Percentiles rank a stretch among this genome's conserved stretches.
Evolutionary conservation across 108 stramenopile genomes (phyloP).

Genomic region (Parietichytrium sp.): DNA sequence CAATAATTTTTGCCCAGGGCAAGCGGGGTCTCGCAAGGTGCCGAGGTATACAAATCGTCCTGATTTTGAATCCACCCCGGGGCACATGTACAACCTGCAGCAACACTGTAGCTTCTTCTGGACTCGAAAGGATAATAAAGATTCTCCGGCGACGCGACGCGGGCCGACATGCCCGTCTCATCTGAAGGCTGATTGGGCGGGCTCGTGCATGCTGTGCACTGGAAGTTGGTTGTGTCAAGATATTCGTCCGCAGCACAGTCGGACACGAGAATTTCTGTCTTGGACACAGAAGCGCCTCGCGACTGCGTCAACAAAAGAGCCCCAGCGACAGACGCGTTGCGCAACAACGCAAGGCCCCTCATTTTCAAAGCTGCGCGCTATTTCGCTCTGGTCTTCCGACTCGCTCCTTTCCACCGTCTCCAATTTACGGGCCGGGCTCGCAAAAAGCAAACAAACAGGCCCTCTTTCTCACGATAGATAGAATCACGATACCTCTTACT

Average conservation of each 20-base stretch:
- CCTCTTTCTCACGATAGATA: no score
- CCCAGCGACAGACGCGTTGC: background rate
- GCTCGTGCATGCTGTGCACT: background rate
- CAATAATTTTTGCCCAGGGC: constrained; percentile 21
- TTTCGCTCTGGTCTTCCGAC: background rate
- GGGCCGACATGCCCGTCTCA: background rate
- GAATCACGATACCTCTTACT: no score
- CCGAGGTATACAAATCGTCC: background rate
- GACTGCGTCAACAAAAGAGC: background rate
- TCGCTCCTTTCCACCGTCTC: no score
- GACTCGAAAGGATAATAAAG: background rate
- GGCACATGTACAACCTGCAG: constrained; percentile 13
- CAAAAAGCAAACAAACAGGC: background rate
- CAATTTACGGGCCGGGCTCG: background rate
- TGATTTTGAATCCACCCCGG: background rate
- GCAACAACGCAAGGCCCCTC: background rate
- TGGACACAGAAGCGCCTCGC: background rate
- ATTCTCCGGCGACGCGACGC: background rate
- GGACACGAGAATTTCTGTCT: background rate
- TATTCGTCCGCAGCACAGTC: constrained; percentile 1
- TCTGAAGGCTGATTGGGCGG: background rate
- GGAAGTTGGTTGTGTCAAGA: constrained; percentile 4
- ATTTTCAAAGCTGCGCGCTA: background rate
- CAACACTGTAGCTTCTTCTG: background rate
- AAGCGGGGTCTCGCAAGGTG: background rate